Percentiles rank a stretch among this genome's conserved stretches.
Evolutionary conservation across 148 eudicot species (phyloP).

Genomic region (Nyssa sinensis): DNA sequence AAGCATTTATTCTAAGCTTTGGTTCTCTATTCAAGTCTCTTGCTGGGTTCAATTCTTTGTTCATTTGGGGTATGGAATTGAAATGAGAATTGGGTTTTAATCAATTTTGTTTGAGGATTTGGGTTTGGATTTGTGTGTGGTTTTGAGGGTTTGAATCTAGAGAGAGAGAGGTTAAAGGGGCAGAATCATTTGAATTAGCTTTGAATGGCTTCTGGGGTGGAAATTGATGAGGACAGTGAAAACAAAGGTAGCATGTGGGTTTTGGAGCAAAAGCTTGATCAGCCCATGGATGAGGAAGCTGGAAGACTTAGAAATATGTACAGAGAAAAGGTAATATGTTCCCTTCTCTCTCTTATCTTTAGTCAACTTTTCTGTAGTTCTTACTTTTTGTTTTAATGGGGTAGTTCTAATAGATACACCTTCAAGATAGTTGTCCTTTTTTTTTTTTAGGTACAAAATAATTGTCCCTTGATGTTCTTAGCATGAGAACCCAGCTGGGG

Average conservation of each 20-base stretch:
- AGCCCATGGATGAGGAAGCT: conserved; percentile 95
- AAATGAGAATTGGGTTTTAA: not conserved
- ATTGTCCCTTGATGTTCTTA: not conserved
- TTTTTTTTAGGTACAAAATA: conserved; percentile 1
- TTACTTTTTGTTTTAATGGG: conserved; percentile 4
- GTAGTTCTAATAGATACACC: not conserved
- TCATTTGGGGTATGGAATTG: not conserved
- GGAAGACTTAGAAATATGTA: conserved; percentile 73
- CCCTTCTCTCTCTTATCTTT: not conserved
- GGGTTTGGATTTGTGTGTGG: not conserved
- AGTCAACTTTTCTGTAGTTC: not conserved
- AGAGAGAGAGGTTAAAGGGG: not conserved
- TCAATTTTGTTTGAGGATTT: not conserved
- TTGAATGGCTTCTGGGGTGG: conserved; percentile 44
- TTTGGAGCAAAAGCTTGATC: conserved; percentile 92
- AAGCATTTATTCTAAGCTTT: not conserved
- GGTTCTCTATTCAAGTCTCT: not conserved
- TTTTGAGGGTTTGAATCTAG: not conserved
- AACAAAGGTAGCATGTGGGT: conserved; percentile 84
- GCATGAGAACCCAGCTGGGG: not conserved
- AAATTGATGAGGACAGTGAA: conserved; percentile 39
- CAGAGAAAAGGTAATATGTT: conserved; percentile 69
- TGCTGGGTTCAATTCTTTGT: not conserved
- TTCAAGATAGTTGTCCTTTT: not conserved
- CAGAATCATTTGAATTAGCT: conserved; percentile 9